Percentiles rank a stretch among this genome's conserved stretches.
Conservation (phyloP, 1,284 basidiomycete genomes). For the Trichosporon sp. region DNA sequence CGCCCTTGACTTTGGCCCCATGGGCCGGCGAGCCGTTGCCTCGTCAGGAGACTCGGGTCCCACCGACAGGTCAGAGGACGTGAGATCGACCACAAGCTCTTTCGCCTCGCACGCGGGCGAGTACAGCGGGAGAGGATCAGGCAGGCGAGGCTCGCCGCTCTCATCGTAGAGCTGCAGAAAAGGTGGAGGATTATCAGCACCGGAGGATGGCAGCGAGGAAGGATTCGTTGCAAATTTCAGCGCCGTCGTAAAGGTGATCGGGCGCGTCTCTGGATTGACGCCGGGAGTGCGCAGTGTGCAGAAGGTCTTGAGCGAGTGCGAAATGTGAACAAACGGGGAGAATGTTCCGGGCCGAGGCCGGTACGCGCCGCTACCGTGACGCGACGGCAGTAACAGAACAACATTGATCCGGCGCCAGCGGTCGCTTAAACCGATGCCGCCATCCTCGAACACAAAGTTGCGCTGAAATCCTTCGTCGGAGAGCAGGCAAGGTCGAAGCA, state of each 20-base stretch:
- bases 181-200: not conserved
- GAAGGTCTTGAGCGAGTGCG: not conserved
- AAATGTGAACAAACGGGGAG: not conserved
- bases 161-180: not conserved
- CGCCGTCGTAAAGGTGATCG: not conserved
- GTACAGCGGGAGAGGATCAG: not conserved
- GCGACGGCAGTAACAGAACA: constrained; percentile 19
- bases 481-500: constrained; percentile 23
- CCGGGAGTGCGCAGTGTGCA: not conserved
- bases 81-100: not conserved
- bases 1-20: not conserved
- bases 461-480: constrained; percentile 36
- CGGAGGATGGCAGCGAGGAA: not conserved
- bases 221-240: not conserved
- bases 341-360: not conserved
- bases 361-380: not conserved
- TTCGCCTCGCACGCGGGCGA: not conserved
- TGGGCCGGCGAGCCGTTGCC: not conserved
- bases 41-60: not conserved
- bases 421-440: not conserved
- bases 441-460: constrained; percentile 36
- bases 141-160: not conserved
- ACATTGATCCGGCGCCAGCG: constrained; percentile 41
- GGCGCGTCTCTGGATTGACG: not conserved
- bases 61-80: not conserved